phyloP scores from a whole-genome alignment of 2,329 filamentous ascomycete genomes.

The Leptographium wingfieldii region DNA sequence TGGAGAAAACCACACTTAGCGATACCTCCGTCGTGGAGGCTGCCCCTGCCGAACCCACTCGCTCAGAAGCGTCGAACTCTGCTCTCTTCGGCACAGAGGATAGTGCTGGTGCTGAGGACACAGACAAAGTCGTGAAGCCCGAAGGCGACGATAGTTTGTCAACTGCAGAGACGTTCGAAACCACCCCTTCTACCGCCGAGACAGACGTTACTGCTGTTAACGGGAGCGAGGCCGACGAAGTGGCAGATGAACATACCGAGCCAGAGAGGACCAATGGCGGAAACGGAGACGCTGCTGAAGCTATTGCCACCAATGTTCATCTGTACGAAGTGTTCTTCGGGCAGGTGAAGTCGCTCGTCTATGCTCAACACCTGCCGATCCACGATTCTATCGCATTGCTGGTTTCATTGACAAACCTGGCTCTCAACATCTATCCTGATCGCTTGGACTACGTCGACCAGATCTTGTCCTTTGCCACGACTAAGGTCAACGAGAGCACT shows the following conservation, averaged over 20 bases:
- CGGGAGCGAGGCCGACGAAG: conserved; percentile 19
- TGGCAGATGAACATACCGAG: neutral
- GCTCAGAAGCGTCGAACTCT: neutral
- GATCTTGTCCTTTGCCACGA: conserved; percentile 74
- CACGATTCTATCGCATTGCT: conserved; percentile 89
- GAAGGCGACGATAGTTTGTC: conserved; percentile 22
- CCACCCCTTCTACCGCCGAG: conserved; percentile 30
- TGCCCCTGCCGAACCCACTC: neutral
- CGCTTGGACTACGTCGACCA: conserved; percentile 91
- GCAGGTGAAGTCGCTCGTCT: conserved; percentile 87
- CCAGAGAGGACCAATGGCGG: neutral
- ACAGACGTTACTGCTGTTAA: conserved; percentile 36
- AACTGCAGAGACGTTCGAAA: conserved; percentile 17
- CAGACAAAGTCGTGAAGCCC: neutral
- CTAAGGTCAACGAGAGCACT: conserved; percentile 76
- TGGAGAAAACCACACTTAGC: conserved; percentile 62
- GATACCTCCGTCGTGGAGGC: neutral
- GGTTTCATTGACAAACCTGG: conserved; percentile 86
- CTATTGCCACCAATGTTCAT: conserved; percentile 64
- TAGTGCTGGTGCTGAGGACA: neutral
- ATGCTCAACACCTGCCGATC: conserved; percentile 79
- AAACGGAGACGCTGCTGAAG: neutral
- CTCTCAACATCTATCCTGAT: conserved; percentile 90
- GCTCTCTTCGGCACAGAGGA: neutral
- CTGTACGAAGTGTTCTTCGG: conserved; percentile 97